Evolutionary conservation across 1,284 basidiomycete species (phyloP).

Genomic region (Tilletia indica): DNA sequence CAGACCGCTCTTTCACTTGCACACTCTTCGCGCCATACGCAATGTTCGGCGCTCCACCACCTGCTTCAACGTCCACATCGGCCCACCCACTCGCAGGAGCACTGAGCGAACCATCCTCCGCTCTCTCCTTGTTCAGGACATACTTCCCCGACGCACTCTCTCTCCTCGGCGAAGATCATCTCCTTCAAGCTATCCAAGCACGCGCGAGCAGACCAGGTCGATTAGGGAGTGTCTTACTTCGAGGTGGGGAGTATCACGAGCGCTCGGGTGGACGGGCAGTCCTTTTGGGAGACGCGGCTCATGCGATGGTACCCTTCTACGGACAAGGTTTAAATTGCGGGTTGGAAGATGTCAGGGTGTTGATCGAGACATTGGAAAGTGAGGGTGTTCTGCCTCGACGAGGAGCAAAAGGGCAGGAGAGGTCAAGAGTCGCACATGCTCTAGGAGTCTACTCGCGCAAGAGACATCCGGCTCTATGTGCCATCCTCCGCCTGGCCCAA

Average conservation of each 20-base stretch:
- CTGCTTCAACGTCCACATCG: neutral
- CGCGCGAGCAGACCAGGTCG: conserved; percentile 68
- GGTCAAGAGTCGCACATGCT: conserved; percentile 59
- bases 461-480: conserved; percentile 80
- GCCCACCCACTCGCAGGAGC: conserved; percentile 13
- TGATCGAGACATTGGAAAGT: conserved; percentile 72
- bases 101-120: neutral
- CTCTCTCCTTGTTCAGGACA: conserved; percentile 71
- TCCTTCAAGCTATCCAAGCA: conserved; percentile 55
- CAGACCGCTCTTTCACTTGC: conserved; percentile 61
- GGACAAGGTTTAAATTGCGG: conserved; percentile 96
- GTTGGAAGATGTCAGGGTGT: conserved; percentile 89
- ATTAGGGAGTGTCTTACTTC: conserved; percentile 84
- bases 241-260: conserved; percentile 85
- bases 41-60: conserved; percentile 64
- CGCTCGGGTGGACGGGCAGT: conserved; percentile 63
- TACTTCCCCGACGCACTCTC: conserved; percentile 84
- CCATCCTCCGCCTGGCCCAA: conserved; percentile 88
- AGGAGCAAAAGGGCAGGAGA: neutral
- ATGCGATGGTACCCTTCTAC: conserved; percentile 98
- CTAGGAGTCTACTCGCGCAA: conserved; percentile 74
- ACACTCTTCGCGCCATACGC: conserved; percentile 86
- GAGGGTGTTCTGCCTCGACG: neutral
- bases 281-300: conserved; percentile 88
- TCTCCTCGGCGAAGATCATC: conserved; percentile 73